Conservation (phyloP, 192 early-diverging fungal species). For the Coemansia sp. region DNA sequence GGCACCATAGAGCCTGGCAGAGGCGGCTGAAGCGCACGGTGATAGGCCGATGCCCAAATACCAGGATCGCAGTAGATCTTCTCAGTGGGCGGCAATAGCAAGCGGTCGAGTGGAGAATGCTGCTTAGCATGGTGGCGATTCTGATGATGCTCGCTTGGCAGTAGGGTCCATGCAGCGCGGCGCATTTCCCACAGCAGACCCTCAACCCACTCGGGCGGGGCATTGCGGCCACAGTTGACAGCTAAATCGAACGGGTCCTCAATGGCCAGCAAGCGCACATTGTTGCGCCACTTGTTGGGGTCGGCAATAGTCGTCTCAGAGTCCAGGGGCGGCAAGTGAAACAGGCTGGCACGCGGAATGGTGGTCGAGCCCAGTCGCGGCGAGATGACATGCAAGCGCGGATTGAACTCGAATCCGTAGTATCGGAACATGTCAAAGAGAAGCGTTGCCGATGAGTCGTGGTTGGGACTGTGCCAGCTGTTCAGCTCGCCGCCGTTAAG, state of each 20-base stretch:
- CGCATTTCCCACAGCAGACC: slow-evolving; percentile 56
- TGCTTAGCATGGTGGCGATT: neutral
- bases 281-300: slow-evolving; percentile 26
- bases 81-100: slow-evolving; percentile 22
- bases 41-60: slow-evolving; percentile 32
- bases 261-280: slow-evolving; percentile 33
- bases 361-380: slow-evolving; percentile 25
- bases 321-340: slow-evolving; percentile 12
- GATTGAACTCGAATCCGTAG: slow-evolving; percentile 41
- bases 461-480: slow-evolving; percentile 35
- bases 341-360: slow-evolving; percentile 28
- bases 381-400: slow-evolving; percentile 31
- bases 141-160: neutral
- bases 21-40: neutral
- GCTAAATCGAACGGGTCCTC: slow-evolving; percentile 45
- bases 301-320: neutral
- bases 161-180: slow-evolving; percentile 33
- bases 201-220: slow-evolving; percentile 40
- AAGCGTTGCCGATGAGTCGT: slow-evolving; percentile 14
- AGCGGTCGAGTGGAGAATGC: slow-evolving; percentile 7
- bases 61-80: slow-evolving; percentile 13
- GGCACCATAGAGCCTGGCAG: neutral
- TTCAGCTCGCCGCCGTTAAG: neutral
- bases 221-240: slow-evolving; percentile 39
- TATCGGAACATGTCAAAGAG: slow-evolving; percentile 34